Conservation (phyloP, 2,329 filamentous ascomycete species). For the Seiridium unicorne region DNA sequence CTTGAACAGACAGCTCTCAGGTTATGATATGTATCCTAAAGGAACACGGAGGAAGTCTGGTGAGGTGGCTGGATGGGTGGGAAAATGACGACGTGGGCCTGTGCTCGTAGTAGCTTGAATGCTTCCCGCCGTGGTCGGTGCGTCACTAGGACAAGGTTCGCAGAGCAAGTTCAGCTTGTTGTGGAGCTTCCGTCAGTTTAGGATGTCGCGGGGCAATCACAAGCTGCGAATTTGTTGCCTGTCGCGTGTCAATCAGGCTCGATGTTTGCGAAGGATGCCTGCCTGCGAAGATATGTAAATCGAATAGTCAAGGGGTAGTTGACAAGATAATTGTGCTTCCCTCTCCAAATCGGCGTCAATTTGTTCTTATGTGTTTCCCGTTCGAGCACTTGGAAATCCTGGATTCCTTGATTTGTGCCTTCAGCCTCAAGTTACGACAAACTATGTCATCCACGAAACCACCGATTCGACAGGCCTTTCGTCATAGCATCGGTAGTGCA, state of each 20-base stretch:
- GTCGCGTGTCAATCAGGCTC: not conserved
- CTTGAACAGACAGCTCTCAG: not conserved
- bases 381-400: not conserved
- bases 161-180: not conserved
- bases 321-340: not conserved
- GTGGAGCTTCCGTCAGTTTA: not conserved
- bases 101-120: conserved; percentile 4
- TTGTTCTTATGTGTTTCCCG: not conserved
- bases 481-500: not conserved
- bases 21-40: not conserved
- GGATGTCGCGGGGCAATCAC: not conserved
- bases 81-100: conserved; percentile 13
- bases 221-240: too few species aligned
- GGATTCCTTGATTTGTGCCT: conserved; percentile 1
- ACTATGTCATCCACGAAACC: conserved; percentile 2
- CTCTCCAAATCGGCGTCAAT: not conserved
- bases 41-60: conserved; percentile 4
- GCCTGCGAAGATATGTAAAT: too few species aligned
- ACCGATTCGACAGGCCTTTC: not conserved
- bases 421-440: conserved; percentile 3
- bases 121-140: conserved; percentile 7
- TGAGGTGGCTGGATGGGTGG: conserved; percentile 13
- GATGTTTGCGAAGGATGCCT: too few species aligned
- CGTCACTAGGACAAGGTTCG: conserved; percentile 4
- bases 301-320: not conserved